Evolutionary conservation across 2,329 filamentous ascomycete genomes (phyloP).

Genomic region (Dactylellina parvicollis): DNA sequence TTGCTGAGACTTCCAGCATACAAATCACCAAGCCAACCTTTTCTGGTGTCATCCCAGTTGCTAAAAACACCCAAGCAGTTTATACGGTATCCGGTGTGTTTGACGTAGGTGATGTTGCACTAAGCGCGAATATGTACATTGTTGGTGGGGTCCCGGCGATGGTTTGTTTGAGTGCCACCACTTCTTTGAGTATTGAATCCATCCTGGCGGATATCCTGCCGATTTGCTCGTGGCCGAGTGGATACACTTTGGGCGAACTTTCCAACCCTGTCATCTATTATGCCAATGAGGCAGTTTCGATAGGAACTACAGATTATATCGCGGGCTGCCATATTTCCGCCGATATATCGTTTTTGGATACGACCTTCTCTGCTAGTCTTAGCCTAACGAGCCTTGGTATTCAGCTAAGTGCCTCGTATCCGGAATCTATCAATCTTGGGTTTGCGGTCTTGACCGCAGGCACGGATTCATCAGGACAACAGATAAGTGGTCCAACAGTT

Average conservation of each 20-base stretch:
- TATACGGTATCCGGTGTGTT: conserved; percentile 5
- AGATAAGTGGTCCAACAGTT: conserved; percentile 1
- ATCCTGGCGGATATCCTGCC: neutral
- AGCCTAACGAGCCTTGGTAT: neutral
- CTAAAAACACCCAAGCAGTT: conserved; percentile 3
- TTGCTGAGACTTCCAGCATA: neutral
- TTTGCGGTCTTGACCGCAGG: neutral
- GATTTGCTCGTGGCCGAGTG: neutral
- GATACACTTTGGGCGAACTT: neutral
- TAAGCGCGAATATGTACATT: conserved; percentile 4
- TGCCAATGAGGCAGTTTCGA: neutral
- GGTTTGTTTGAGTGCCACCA: neutral
- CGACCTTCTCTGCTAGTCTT: neutral
- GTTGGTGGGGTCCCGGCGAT: neutral
- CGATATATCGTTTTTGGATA: conserved; percentile 4
- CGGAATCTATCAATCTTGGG: neutral
- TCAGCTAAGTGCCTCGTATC: neutral
- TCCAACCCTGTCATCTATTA: conserved; percentile 1
- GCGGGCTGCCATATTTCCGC: conserved; percentile 1
- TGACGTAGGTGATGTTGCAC: conserved; percentile 2
- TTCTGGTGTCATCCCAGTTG: neutral
- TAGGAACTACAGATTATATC: neutral
- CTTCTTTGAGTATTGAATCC: neutral
- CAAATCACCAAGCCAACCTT: neutral
- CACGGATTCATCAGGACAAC: conserved; percentile 1